Evolutionary conservation across 176 grass and related monocot species (phyloP).

Genomic region (Areca catechu): DNA sequence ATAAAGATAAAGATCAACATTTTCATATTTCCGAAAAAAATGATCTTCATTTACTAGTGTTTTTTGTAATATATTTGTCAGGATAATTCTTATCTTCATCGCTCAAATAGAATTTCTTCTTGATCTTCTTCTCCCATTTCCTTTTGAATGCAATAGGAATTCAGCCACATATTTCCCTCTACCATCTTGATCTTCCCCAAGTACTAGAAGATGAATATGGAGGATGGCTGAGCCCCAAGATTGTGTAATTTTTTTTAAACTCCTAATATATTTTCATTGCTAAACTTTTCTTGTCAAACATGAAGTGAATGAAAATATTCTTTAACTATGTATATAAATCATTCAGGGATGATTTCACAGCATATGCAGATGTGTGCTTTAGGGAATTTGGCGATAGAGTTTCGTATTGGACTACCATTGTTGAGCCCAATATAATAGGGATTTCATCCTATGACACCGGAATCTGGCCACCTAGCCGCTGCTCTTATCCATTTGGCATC

Average conservation of each 20-base stretch:
- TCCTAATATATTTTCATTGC: not conserved
- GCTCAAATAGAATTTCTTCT: not conserved
- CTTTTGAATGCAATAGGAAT: slow-evolving; percentile 36
- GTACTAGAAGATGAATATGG: slow-evolving; percentile 56
- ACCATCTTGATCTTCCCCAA: slow-evolving; percentile 61
- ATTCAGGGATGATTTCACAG: slow-evolving; percentile 42
- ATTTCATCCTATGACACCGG: slow-evolving; percentile 24
- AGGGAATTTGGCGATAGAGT: slow-evolving; percentile 39
- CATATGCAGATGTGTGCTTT: slow-evolving; percentile 43
- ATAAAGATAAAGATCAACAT: too few species aligned
- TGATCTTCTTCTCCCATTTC: not conserved
- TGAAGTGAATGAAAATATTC: not conserved
- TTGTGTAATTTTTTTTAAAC: slow-evolving; percentile 30
- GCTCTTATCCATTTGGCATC: slow-evolving; percentile 49
- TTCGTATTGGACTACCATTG: slow-evolving; percentile 31
- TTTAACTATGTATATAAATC: too few species aligned
- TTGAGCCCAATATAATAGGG: slow-evolving; percentile 23
- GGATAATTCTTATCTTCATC: not conserved
- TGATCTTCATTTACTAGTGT: not conserved
- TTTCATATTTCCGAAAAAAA: too few species aligned
- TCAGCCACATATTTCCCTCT: slow-evolving; percentile 46
- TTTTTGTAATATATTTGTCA: not conserved
- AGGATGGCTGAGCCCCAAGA: slow-evolving; percentile 51
- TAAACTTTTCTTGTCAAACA: not conserved
- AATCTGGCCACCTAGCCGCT: slow-evolving; percentile 26